phyloP scores from a whole-genome alignment of 1,139 yeast species.

The Blastobotrys persicus region DNA sequence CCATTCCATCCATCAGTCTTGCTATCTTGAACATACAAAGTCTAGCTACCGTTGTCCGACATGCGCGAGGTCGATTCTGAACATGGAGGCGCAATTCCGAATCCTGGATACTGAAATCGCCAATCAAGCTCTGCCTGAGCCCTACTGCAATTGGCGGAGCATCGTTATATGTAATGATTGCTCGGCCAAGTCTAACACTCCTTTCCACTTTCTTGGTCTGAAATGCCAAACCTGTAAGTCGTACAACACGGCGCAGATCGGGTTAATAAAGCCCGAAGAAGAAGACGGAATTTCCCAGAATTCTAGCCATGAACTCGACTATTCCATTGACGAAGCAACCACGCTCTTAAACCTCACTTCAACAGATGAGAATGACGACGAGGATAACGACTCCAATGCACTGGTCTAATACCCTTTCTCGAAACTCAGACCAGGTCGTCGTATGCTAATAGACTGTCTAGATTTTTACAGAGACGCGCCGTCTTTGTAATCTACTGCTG shows the following conservation, averaged over 20 bases:
- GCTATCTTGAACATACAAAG: slow-evolving; percentile 75
- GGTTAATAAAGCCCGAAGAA: slow-evolving; percentile 46
- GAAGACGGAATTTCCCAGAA: slow-evolving; percentile 42
- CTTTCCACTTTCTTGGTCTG: slow-evolving; percentile 81
- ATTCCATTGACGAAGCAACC: slow-evolving; percentile 7
- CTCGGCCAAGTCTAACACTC: slow-evolving; percentile 71
- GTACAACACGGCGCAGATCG: slow-evolving; percentile 76
- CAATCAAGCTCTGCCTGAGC: slow-evolving; percentile 75
- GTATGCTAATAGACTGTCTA: too few relatives aligned
- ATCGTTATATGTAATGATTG: slow-evolving; percentile 86
- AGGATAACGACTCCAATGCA: slow-evolving; percentile 8
- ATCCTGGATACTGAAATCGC: slow-evolving; percentile 79
- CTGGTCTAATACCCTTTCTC: not conserved
- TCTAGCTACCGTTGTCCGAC: slow-evolving; percentile 89
- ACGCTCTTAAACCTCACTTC: slow-evolving; percentile 9
- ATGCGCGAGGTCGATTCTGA: slow-evolving; percentile 77
- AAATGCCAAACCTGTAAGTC: slow-evolving; percentile 85
- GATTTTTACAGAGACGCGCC: too few relatives aligned
- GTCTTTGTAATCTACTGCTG: too few relatives aligned
- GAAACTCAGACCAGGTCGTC: too few relatives aligned
- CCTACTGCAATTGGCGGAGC: slow-evolving; percentile 73
- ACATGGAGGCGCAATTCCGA: slow-evolving; percentile 86
- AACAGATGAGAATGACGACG: slow-evolving; percentile 13
- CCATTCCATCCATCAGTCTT: slow-evolving; percentile 84
- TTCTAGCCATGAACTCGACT: not conserved